Evolutionary conservation across 176 grass and related monocot genomes (phyloP), one percentile per base, ranked within the genome.

Genomic region (Avena eriantha): DNA sequence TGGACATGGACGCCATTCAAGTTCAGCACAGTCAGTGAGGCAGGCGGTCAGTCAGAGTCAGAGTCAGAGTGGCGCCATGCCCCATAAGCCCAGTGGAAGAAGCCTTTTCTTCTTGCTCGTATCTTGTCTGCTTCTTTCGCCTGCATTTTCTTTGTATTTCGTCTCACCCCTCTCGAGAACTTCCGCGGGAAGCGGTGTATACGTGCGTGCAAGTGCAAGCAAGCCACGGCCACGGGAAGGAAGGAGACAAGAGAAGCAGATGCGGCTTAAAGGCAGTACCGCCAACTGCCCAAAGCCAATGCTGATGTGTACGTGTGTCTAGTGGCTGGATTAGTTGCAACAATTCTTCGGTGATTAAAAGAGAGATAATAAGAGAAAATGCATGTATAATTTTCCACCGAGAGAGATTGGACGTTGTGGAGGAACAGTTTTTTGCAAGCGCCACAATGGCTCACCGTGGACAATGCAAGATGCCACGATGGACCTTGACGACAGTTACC

Each of bases 11-110:
- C 17, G 74, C 26, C 74, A 54, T 55, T n/a, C 23, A 23, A 79
- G 34, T 21, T 39, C 21, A 80, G 46, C 67, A 51, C 24, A 71
- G 43, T 36, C 21, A 23, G n/a, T 26, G 35, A 68, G 11, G 63
- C 24, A 29, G 36, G 10, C 73, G 57, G 80, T 57, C 76, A 74
- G 66, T 80, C 22, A 17, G 36, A 83, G 66, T 80, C 22, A 17
- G 36, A 83, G 74, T 67, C 76, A 80, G 68, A 81, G 41, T 17
- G 70, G 86, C 90, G 60, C 82, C 16, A 18, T 6, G 53, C 31
- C 90, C 86, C 14, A 91, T 71, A 91, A 77, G 70, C 82, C 80
- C 77, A 71, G 51, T 46, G 21, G 50, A 61, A 53, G 50, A 61
- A 53, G 2, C 77, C 15, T 17, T 57, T 34, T 34, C 7, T 19